Base-by-base conservation (phyloP, 2,329 filamentous ascomycete genomes). In the Hypoxylon sp. region DNA sequence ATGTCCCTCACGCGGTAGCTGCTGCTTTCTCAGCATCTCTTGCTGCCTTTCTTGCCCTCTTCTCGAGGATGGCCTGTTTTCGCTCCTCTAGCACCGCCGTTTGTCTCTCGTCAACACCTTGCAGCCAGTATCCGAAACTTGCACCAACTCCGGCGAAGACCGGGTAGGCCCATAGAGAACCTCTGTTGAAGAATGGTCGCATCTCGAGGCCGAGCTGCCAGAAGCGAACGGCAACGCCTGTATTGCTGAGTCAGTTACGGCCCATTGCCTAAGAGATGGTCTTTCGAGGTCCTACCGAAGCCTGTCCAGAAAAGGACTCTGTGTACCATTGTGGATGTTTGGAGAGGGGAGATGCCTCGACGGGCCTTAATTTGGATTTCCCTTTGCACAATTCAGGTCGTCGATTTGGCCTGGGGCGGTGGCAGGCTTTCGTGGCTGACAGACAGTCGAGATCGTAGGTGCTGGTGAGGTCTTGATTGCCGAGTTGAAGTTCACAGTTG, bases 181-280 rank as follows among this genome's bases (percentile, higher is more conserved):
- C 87, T 78, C 87, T 89, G 83, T 92, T 91, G 87, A 98, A 93
- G 82, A 98, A 91, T 57, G 95, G 96, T 70, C 94, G 93, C 94
- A 97, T 97, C 85, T 99, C 94, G 80, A 99, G 96, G 78, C 95
- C 96, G 80, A 99, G 91, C 83, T 98, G 96, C 93, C 94, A 98
- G 82, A 96, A 88, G 76, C 95, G 93, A 79, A 94, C 92, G 79
- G 92, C 94, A 77, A 98, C 84, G 86, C 96, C 96, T 99, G 17
- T 15, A 47, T 24, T 27, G 3, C 29, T 27, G 42, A 54, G 64
- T 76, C 70, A 80, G 76, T 75, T 71, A 80, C 74, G 7, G 37
- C 13, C 48, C 13, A 63, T 51, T 32, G 19, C 42, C 17, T 11
- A 39, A 47, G 15, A n/a, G 27, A 44, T 5, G 13, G 32, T 51